phyloP scores from a whole-genome alignment of 441 rosid genomes.

The Adansonia rubrostipa region DNA sequence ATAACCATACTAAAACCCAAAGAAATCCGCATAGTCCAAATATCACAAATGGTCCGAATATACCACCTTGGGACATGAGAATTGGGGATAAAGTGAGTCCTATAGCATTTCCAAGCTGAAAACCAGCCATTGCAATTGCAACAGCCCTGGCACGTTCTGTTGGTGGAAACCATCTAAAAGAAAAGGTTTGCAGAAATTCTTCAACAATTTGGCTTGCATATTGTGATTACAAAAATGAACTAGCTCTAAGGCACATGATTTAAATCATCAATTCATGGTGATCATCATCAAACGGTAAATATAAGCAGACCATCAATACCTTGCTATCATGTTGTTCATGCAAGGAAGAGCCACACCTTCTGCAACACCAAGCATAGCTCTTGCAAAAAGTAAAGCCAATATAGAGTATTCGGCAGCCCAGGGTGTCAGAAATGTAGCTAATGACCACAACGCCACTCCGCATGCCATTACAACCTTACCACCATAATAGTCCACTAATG shows the following conservation, averaged over 20 bases:
- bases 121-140: slow-evolving; percentile 94
- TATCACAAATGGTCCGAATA: slow-evolving; percentile 91
- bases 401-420: slow-evolving; percentile 91
- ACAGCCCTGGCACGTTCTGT: slow-evolving; percentile 95
- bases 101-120: slow-evolving; percentile 89
- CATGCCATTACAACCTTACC: slow-evolving; percentile 92
- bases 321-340: slow-evolving; percentile 96
- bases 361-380: slow-evolving; percentile 83
- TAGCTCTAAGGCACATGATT: slow-evolving; percentile 6
- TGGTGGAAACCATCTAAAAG: slow-evolving; percentile 89
- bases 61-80: slow-evolving; percentile 84
- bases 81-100: slow-evolving; percentile 88
- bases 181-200: slow-evolving; percentile 40
- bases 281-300: slow-evolving; percentile 30
- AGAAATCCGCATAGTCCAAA: slow-evolving; percentile 92
- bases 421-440: slow-evolving; percentile 90
- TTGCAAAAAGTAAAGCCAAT: slow-evolving; percentile 67
- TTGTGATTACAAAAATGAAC: slow-evolving; percentile 30
- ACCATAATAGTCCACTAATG: slow-evolving; percentile 88
- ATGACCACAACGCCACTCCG: slow-evolving; percentile 92
- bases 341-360: slow-evolving; percentile 98
- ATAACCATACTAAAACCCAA: slow-evolving; percentile 91
- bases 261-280: slow-evolving; percentile 5
- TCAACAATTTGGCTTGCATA: slow-evolving; percentile 40
- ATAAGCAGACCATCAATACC: slow-evolving; percentile 47